phyloP scores from a whole-genome alignment of 2,329 filamentous ascomycete genomes.

The Cercospora zeina region DNA sequence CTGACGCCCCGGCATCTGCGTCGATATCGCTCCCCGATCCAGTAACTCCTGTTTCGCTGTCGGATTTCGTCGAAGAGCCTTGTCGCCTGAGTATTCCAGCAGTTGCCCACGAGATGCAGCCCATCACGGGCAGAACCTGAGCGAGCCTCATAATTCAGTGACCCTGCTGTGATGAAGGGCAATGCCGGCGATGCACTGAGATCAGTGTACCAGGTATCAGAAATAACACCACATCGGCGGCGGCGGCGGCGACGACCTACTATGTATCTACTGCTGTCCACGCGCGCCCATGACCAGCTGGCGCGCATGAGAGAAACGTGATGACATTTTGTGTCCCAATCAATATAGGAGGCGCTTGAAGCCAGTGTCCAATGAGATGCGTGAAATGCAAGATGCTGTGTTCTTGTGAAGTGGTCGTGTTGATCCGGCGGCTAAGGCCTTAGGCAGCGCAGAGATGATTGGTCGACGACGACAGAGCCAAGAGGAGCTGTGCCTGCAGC shows the following conservation, averaged over 20 bases:
- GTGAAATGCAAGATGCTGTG: conserved; percentile 15
- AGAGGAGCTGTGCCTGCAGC: conserved; percentile 1
- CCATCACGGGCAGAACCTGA: neutral
- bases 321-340: conserved; percentile 9
- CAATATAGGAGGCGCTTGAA: conserved; percentile 5
- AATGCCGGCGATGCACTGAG: neutral
- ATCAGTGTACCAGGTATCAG: no score
- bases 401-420: conserved; percentile 19
- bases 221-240: neutral
- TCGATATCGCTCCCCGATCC: conserved; percentile 28
- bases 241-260: neutral
- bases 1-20: conserved; percentile 62
- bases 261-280: conserved; percentile 8
- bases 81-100: conserved; percentile 14
- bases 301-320: neutral
- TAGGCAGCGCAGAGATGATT: conserved; percentile 8
- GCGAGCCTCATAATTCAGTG: conserved; percentile 10
- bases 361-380: conserved; percentile 15
- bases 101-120: conserved; percentile 1
- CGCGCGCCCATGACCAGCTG: neutral
- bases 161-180: neutral
- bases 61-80: neutral
- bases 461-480: conserved; percentile 10
- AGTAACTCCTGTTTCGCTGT: conserved; percentile 9
- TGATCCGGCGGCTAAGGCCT: conserved; percentile 19